Evolutionary conservation across 768 basidiomycete species (phyloP), one percentile per base, ranked within the genome.

Genomic region (Exidia glandulosa): DNA sequence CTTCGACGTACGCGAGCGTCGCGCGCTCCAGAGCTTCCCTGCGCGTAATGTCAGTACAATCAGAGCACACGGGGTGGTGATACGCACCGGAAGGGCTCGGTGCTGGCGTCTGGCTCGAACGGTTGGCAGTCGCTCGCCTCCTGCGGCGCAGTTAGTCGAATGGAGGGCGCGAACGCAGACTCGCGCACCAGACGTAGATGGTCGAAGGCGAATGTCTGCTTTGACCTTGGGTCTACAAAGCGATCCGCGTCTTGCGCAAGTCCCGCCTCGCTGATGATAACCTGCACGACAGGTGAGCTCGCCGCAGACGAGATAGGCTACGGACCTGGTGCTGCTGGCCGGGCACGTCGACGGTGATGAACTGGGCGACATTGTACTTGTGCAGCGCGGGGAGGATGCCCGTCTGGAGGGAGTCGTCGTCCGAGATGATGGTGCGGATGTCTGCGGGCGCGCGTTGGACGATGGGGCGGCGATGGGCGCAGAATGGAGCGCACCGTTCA

Each of bases 281-380:
- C 85, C 93, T 95, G 67, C 59, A 60, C 54, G 47, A 37, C n/a
- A 55, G 54, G 57, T 54, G 55, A 59, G 57, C 36, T 47, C 47
- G 25, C n/a, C 29, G 41, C 16, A 55, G n/a, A 33, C 23, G 27
- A 60, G 25, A 58, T 50, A 13, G 30, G 7, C 9, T 48, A 72
- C 80, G 58, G 69, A 90, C 94, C 76, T 88, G 86, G 73, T 95
- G 85, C 32, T 81, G 75, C 33, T 80, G 75, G 16, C 81, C 86
- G 3, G 87, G 87, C n/a, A 94, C 85, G 62, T 93, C 89, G 29
- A 90, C 89, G 27, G 87, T 83, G 31, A 85, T 87, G 70, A 94
- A 88, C 69, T 99, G 95, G 36, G 83, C 82, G 59, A 90, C 75
- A 68, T 97, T 95, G 73, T 97, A 97, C 61, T 89, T 80, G 57